phyloP scores from a whole-genome alignment of 2,329 filamentous ascomycete genomes.

The Cadophora sp. region DNA sequence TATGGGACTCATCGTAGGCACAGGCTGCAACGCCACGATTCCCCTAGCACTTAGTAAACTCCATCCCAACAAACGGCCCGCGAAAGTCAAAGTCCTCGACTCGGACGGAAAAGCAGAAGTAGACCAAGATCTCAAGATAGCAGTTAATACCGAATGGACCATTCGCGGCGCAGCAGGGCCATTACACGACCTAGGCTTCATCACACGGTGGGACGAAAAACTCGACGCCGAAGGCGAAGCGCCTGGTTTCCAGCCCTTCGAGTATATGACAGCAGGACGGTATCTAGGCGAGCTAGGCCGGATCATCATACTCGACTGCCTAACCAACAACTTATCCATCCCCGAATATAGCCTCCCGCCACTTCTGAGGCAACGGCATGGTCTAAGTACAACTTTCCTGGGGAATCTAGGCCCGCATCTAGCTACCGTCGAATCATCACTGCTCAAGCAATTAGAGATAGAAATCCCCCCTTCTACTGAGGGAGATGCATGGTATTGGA shows the following conservation, averaged over 20 bases:
- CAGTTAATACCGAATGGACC: slow-evolving; percentile 86
- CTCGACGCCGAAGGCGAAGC: slow-evolving; percentile 71
- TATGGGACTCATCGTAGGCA: slow-evolving; percentile 84
- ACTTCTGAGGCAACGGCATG: slow-evolving; percentile 43
- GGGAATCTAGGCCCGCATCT: slow-evolving; percentile 70
- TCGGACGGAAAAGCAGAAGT: slow-evolving; percentile 49
- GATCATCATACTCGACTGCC: slow-evolving; percentile 85
- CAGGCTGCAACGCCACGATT: slow-evolving; percentile 82
- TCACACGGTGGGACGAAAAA: slow-evolving; percentile 73
- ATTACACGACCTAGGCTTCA: slow-evolving; percentile 65
- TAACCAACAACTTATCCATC: slow-evolving; percentile 59
- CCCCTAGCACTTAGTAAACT: slow-evolving; percentile 70
- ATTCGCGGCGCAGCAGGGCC: slow-evolving; percentile 78
- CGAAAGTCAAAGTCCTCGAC: slow-evolving; percentile 53
- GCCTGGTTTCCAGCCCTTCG: slow-evolving; percentile 91
- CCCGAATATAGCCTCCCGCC: slow-evolving; percentile 30
- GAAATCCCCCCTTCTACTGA: slow-evolving; percentile 61
- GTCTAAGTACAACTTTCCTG: slow-evolving; percentile 72
- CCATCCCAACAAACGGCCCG: slow-evolving; percentile 66
- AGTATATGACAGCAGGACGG: slow-evolving; percentile 96
- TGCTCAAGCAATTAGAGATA: slow-evolving; percentile 55
- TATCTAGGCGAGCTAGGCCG: slow-evolving; percentile 86
- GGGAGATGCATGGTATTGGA: slow-evolving; percentile 65
- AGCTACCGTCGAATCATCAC: slow-evolving; percentile 42
- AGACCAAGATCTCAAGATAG: slow-evolving; percentile 65